Evolutionary conservation across 1,284 basidiomycete species (phyloP).

Genomic region (Irpex lacteus): DNA sequence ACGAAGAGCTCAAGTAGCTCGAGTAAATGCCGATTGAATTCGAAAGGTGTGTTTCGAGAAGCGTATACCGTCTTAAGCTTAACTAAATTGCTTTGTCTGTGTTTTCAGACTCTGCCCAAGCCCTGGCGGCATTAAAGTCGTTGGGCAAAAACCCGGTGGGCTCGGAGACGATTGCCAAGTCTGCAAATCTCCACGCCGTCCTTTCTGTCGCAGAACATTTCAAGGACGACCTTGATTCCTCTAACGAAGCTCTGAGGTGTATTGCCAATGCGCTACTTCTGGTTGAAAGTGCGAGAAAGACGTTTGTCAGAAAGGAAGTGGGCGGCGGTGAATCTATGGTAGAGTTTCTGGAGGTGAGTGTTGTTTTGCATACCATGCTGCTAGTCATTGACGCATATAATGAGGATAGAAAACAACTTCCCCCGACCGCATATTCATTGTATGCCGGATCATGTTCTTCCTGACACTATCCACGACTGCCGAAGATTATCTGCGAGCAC

Average conservation of each 20-base stretch:
- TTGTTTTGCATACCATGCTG: not conserved
- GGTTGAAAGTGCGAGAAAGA: conserved; percentile 56
- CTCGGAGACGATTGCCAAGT: conserved; percentile 58
- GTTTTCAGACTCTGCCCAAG: conserved; percentile 34
- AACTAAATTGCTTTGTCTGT: not conserved
- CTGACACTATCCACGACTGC: conserved; percentile 50
- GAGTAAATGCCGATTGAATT: conserved; percentile 42
- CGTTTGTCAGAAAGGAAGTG: conserved; percentile 55
- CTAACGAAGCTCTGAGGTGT: conserved; percentile 68
- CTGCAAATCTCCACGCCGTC: conserved; percentile 51
- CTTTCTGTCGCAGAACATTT: conserved; percentile 47
- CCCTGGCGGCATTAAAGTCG: conserved; percentile 72
- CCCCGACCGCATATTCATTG: conserved; percentile 68
- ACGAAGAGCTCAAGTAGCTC: conserved; percentile 33
- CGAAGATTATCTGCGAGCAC: conserved; percentile 44
- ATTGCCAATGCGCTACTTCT: conserved; percentile 76
- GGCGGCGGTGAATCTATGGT: conserved; percentile 59
- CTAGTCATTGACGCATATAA: too few relatives aligned
- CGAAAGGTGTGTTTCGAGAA: conserved; percentile 42
- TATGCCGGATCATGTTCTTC: conserved; percentile 75
- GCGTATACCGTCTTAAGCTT: not conserved
- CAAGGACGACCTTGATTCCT: conserved; percentile 58
- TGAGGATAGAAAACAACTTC: conserved; percentile 51
- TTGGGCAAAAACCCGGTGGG: conserved; percentile 72
- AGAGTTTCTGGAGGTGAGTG: conserved; percentile 58